Evolutionary conservation across 1,284 basidiomycete genomes (phyloP).

Genomic region (Cutaneotrichosporon mucoides): DNA sequence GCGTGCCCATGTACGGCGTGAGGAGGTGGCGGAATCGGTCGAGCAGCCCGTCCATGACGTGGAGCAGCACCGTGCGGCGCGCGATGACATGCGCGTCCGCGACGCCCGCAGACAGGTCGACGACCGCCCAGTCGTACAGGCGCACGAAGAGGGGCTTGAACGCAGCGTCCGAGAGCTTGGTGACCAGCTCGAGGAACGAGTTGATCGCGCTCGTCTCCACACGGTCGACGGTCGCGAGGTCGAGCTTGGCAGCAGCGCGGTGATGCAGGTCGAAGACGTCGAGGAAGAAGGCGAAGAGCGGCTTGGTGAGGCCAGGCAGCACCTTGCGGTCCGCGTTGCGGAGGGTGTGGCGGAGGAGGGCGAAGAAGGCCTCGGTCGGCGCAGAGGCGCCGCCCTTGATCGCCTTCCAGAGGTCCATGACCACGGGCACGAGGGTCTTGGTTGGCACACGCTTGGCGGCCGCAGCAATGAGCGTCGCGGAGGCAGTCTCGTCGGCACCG

Average conservation of each 20-base stretch:
- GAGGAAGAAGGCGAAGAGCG: slow-evolving; percentile 76
- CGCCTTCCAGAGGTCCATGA: slow-evolving; percentile 52
- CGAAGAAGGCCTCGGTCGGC: slow-evolving; percentile 57
- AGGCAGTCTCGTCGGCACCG: slow-evolving; percentile 22
- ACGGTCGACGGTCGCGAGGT: slow-evolving; percentile 33
- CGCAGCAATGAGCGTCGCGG: slow-evolving; percentile 51
- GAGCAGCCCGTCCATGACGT: slow-evolving; percentile 67
- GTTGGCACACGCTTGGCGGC: slow-evolving; percentile 66
- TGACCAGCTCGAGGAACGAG: slow-evolving; percentile 81
- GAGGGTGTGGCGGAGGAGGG: slow-evolving; percentile 62
- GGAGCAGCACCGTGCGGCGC: slow-evolving; percentile 65
- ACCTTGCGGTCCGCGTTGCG: slow-evolving; percentile 62
- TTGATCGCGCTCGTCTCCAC: slow-evolving; percentile 55
- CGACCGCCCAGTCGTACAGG: slow-evolving; percentile 92
- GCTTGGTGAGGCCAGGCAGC: slow-evolving; percentile 66
- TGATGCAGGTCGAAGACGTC: slow-evolving; percentile 67
- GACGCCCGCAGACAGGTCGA: slow-evolving; percentile 51
- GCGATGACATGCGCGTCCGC: slow-evolving; percentile 32
- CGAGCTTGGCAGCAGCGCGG: slow-evolving; percentile 30
- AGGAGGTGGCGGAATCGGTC: slow-evolving; percentile 85
- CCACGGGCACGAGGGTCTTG: slow-evolving; percentile 62
- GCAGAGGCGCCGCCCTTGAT: slow-evolving; percentile 29
- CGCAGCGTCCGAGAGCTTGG: slow-evolving; percentile 87
- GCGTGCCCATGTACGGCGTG: slow-evolving; percentile 80
- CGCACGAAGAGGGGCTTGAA: slow-evolving; percentile 91